A percentile compares a stretch with the other conserved stretches of the same genome.
Evolutionary conservation across 345 rosid species (phyloP).

Genomic region (Brassica carinata): DNA sequence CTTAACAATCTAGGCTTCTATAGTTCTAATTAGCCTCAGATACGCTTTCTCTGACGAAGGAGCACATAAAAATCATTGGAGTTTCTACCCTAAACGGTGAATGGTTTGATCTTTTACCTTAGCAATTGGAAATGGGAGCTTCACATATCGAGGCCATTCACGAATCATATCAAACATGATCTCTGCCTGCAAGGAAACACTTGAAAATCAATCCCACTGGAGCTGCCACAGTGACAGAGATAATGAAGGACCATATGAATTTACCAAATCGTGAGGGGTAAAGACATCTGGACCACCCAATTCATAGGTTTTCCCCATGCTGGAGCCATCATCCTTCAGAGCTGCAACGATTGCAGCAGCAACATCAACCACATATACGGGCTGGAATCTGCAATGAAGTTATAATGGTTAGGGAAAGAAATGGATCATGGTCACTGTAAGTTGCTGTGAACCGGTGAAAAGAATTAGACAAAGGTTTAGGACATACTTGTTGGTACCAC

Average conservation of each 20-base stretch:
- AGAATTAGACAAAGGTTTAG: constrained; percentile 15
- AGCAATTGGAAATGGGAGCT: constrained; percentile 85
- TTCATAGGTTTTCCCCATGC: constrained; percentile 93
- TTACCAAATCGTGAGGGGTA: constrained; percentile 81
- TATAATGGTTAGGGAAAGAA: constrained; percentile 28
- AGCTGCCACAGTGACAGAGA: constrained; percentile 23
- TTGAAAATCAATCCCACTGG: constrained; percentile 28
- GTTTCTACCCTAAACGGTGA: constrained; percentile 20
- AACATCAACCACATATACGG: constrained; percentile 92
- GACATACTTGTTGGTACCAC: constrained; percentile 78
- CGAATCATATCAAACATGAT: constrained; percentile 86
- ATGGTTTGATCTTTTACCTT: constrained; percentile 57
- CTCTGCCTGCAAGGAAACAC: constrained; percentile 69
- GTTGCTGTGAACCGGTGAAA: constrained; percentile 4
- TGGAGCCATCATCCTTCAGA: constrained; percentile 86
- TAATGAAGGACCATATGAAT: constrained; percentile 20
- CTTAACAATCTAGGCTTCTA: not conserved
- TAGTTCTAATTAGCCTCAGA: constrained; percentile 2
- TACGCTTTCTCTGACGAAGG: not conserved
- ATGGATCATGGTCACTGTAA: not conserved
- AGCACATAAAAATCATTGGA: not conserved
- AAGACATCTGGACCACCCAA: constrained; percentile 96
- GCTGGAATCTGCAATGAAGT: constrained; percentile 76
- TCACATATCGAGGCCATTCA: constrained; percentile 92
- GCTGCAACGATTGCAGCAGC: constrained; percentile 90